A percentile compares a stretch with the other conserved stretches of the same genome.
Conservation (phyloP, 177 flowering plant species). For the Vitis hybrid region DNA sequence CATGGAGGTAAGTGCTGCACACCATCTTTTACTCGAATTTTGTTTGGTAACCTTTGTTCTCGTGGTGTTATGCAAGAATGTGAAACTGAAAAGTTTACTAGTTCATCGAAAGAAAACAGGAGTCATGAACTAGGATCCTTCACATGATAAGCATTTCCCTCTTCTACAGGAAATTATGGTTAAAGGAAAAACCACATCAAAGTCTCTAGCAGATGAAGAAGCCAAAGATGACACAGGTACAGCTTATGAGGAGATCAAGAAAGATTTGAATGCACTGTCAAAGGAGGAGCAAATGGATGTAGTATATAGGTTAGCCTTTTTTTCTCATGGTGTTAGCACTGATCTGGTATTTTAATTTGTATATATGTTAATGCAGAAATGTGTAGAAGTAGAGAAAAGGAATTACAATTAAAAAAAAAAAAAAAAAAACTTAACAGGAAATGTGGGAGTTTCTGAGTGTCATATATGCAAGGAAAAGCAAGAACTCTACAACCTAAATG, state of each 20-base stretch:
- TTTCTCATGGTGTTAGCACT: no score
- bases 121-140: background rate
- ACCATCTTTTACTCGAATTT: background rate
- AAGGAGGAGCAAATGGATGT: conserved; percentile 88
- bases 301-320: conserved; percentile 52
- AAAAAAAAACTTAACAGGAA: no score
- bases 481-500: no score
- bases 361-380: background rate
- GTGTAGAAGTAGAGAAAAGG: background rate
- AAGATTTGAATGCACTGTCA: conserved; percentile 69
- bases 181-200: conserved; percentile 32
- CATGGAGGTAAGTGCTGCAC: conserved; percentile 44
- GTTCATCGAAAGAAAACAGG: background rate
- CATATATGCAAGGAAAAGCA: no score
- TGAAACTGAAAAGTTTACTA: background rate
- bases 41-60: background rate
- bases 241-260: conserved; percentile 56
- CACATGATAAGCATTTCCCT: background rate
- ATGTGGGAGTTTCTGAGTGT: no score
- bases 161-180: conserved; percentile 45
- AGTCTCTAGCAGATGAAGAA: conserved; percentile 27
- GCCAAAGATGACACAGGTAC: conserved; percentile 34
- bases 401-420: no score
- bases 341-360: background rate
- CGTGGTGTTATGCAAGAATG: background rate